Conservation (phyloP, 352 stramenopile species). For the Globisporangium okanoganense region DNA sequence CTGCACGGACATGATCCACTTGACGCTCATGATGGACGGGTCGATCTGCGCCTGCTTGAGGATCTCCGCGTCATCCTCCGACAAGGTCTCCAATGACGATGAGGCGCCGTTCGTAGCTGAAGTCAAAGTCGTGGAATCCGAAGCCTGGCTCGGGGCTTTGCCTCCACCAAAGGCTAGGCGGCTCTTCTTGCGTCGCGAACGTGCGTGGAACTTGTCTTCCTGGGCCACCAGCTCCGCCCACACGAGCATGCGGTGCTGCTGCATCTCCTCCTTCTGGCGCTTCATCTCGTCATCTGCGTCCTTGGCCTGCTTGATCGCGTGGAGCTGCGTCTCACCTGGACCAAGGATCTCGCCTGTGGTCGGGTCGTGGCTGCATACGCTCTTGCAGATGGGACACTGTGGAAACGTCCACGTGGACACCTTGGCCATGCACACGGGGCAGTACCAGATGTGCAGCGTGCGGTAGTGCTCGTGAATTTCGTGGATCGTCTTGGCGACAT, state of each 20-base stretch:
- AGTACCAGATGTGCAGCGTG: constrained; percentile 67
- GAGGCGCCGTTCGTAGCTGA: not conserved
- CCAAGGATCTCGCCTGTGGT: constrained; percentile 54
- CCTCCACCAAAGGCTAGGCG: constrained; percentile 30
- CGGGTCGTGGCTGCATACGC: constrained; percentile 52
- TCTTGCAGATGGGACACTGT: constrained; percentile 54
- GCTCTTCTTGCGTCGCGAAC: constrained; percentile 28
- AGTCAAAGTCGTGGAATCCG: not conserved
- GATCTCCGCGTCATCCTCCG: constrained; percentile 18
- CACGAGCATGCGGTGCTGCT: constrained; percentile 60
- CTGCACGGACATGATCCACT: constrained; percentile 60
- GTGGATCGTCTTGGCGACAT: constrained; percentile 55
- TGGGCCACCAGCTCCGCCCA: constrained; percentile 45
- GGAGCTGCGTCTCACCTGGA: constrained; percentile 53
- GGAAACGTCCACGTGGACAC: constrained; percentile 68
- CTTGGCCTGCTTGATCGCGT: constrained; percentile 37
- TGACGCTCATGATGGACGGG: constrained; percentile 26
- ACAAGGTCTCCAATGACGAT: not conserved
- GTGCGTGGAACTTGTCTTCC: constrained; percentile 19
- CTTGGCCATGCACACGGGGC: constrained; percentile 67
- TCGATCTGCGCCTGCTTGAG: constrained; percentile 20
- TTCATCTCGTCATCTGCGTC: constrained; percentile 38
- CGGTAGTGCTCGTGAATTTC: constrained; percentile 77
- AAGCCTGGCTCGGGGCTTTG: not conserved
- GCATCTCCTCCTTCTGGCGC: constrained; percentile 50